Conservation (phyloP, 345 rosid genomes). For the Eucalyptus polyanthemos region DNA sequence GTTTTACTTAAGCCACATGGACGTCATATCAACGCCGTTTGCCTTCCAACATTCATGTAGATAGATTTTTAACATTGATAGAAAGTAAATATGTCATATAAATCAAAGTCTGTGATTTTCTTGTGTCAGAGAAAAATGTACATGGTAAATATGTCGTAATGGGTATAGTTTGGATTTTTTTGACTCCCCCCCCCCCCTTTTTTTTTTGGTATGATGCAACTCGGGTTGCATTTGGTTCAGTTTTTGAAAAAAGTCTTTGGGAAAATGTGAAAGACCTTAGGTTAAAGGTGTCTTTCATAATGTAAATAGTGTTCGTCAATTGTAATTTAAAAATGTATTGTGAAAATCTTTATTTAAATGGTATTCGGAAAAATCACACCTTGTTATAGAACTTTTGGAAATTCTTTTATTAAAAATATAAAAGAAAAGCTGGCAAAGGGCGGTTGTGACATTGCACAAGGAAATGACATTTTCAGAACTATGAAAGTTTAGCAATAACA, state of each 20-base stretch:
- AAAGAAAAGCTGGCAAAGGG: neutral
- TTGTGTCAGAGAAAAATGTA: neutral
- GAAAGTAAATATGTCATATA: no score
- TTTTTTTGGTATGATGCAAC: neutral
- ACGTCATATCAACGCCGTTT: neutral
- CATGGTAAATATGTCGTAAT: no score
- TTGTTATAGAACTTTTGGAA: neutral
- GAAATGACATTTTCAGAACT: neutral
- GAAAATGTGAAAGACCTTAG: neutral
- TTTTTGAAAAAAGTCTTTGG: neutral
- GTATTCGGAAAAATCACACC: neutral
- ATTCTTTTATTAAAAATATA: neutral
- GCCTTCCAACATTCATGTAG: neutral
- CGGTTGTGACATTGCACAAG: neutral
- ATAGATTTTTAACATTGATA: no score
- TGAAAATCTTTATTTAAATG: neutral
- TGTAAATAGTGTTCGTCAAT: neutral
- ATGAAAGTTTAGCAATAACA: neutral
- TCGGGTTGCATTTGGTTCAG: neutral
- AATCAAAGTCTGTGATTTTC: rapidly evolving
- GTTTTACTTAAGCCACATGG: neutral
- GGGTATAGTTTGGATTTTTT: no score
- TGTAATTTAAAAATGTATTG: neutral
- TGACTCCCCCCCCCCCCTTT: rapidly evolving
- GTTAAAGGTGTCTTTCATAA: neutral